These are phyloP conservation scores for Dactylellina cionopaga DNA, from an alignment of 2,329 filamentous ascomycete genomes.

Conservation along the genomic window DNA sequence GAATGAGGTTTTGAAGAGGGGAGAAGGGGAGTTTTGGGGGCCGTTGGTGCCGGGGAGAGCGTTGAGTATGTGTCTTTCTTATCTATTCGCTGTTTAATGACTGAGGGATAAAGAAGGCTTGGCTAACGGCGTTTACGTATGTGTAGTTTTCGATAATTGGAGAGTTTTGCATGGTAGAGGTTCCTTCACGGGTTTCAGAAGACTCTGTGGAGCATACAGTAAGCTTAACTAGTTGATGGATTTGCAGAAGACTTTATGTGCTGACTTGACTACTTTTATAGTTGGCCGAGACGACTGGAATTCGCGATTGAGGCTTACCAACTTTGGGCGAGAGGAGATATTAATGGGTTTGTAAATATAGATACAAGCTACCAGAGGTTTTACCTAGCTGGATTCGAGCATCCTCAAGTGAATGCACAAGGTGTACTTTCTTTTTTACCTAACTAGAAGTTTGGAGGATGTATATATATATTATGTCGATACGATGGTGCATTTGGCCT, in stretches of 20 bases:
- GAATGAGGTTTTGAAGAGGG: slow-evolving; percentile 73
- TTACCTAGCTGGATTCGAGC: no score
- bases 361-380: not conserved
- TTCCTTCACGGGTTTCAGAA: slow-evolving; percentile 81
- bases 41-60: slow-evolving; percentile 81
- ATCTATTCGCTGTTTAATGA: slow-evolving; percentile 50
- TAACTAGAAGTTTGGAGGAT: no score
- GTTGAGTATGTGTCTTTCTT: slow-evolving; percentile 69
- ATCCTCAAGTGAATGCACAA: no score
- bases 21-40: slow-evolving; percentile 77
- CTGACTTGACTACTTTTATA: slow-evolving; percentile 59
- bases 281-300: slow-evolving; percentile 83
- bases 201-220: slow-evolving; percentile 93
- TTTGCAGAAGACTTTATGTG: no score
- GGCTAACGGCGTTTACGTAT: not conserved
- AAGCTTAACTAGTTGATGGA: no score
- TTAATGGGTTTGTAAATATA: slow-evolving; percentile 55
- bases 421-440: no score
- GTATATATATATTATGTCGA: no score
- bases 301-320: slow-evolving; percentile 78
- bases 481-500: no score
- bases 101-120: not conserved
- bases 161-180: slow-evolving; percentile 87
- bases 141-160: slow-evolving; percentile 94
- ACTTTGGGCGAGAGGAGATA: slow-evolving; percentile 63